These are phyloP conservation scores for Sphagnum tenellum DNA, from an alignment of 225 moss, liverwort and hornwort species.

Conservation along the genomic window DNA sequence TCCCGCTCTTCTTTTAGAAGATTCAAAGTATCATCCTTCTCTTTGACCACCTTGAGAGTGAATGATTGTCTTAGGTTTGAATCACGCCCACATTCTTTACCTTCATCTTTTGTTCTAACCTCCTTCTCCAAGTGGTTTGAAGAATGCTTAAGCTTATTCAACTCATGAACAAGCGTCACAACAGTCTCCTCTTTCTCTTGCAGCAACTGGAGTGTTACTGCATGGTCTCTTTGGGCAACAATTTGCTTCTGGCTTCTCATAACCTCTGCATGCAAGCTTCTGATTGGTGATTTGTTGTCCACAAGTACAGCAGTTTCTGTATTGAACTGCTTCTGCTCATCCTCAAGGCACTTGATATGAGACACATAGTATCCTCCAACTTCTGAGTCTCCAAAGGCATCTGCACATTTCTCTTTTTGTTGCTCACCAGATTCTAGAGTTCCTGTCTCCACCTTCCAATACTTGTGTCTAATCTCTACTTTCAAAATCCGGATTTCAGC, in stretches of 20 bases:
- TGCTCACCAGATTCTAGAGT: too few relatives aligned
- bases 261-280: slow-evolving; percentile 30
- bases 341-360: slow-evolving; percentile 22
- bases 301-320: slow-evolving; percentile 28
- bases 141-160: slow-evolving; percentile 37
- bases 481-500: slow-evolving; percentile 41
- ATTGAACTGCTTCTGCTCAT: slow-evolving; percentile 37
- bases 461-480: slow-evolving; percentile 37
- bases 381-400: too few relatives aligned
- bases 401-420: too few relatives aligned
- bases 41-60: slow-evolving; percentile 2
- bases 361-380: too few relatives aligned
- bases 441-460: slow-evolving; percentile 33
- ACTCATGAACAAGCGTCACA: slow-evolving; percentile 28
- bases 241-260: slow-evolving; percentile 31
- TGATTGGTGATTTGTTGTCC: slow-evolving; percentile 32
- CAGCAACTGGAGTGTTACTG: slow-evolving; percentile 16
- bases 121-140: slow-evolving; percentile 1
- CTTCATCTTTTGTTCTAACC: too few relatives aligned
- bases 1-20: slow-evolving; percentile 43
- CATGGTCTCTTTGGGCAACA: slow-evolving; percentile 17
- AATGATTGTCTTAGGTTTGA: too few relatives aligned
- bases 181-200: slow-evolving; percentile 37
- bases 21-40: slow-evolving; percentile 21
- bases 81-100: too few relatives aligned